phyloP scores from a whole-genome alignment of 164 flowering plant genomes.

The Saururus chinensis region DNA sequence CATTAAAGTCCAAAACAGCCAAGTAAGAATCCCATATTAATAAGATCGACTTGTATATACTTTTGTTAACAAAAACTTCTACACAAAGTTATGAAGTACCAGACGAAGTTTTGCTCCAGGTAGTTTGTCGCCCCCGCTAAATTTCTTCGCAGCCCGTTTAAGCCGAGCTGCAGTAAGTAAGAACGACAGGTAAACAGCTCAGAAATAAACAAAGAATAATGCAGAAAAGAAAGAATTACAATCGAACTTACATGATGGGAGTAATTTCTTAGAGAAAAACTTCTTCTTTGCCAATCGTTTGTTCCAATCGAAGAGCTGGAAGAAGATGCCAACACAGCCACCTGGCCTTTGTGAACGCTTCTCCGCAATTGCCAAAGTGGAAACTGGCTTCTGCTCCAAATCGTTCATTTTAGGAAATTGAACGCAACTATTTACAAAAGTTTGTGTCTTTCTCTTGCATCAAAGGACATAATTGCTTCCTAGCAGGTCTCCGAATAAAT shows the following conservation, averaged over 20 bases:
- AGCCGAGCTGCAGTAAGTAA: conserved; percentile 27
- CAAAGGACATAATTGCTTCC: background rate
- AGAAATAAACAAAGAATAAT: background rate
- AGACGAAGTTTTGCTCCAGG: conserved; percentile 55
- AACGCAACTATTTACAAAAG: background rate
- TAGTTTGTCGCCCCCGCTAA: conserved; percentile 62
- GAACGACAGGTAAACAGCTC: background rate
- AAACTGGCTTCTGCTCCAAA: conserved; percentile 18
- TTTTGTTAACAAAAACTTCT: too few species aligned
- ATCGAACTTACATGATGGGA: conserved; percentile 48
- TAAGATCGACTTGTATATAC: background rate
- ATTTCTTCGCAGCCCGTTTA: conserved; percentile 52
- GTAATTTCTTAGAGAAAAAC: conserved; percentile 64
- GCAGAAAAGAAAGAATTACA: background rate
- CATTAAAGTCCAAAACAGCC: background rate
- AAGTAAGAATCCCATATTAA: background rate
- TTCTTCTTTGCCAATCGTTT: conserved; percentile 74
- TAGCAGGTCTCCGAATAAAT: too few species aligned
- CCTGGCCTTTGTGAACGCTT: conserved; percentile 54
- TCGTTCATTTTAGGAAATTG: conserved; percentile 22
- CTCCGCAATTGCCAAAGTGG: conserved; percentile 57
- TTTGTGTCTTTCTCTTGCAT: background rate
- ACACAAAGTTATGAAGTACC: conserved; percentile 28
- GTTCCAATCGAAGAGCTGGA: conserved; percentile 89
- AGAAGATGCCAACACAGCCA: conserved; percentile 89